These are phyloP conservation scores for Euphorbia corollata DNA, from an alignment of 441 rosid genomes.

Conservation along the genomic window DNA sequence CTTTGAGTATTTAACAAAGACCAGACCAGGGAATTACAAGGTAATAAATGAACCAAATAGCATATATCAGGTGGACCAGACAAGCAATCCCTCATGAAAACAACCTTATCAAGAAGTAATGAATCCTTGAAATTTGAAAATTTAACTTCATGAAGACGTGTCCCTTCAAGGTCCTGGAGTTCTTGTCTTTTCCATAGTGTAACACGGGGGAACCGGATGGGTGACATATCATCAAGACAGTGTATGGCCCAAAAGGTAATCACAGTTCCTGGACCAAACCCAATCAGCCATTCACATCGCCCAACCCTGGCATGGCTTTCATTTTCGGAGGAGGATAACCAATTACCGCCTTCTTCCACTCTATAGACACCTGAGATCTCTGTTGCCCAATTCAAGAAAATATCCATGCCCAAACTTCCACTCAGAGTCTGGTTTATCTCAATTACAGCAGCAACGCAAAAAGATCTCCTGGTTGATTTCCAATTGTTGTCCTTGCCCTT, in stretches of 20 bases:
- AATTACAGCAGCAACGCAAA: constrained; percentile 68
- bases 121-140: constrained; percentile 31
- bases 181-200: constrained; percentile 63
- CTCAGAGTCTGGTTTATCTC: constrained; percentile 61
- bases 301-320: constrained; percentile 41
- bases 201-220: constrained; percentile 76
- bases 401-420: constrained; percentile 51
- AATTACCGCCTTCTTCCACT: constrained; percentile 39
- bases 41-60: constrained; percentile 51
- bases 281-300: constrained; percentile 84
- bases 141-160: constrained; percentile 29
- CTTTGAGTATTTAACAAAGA: constrained; percentile 41
- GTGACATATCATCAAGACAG: constrained; percentile 78
- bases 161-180: constrained; percentile 33
- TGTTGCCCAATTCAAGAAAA: constrained; percentile 62
- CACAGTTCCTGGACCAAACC: constrained; percentile 64
- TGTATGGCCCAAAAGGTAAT: constrained; percentile 84
- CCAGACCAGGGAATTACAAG: constrained; percentile 47
- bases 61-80: constrained; percentile 61
- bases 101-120: constrained; percentile 47
- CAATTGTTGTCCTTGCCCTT: constrained; percentile 44
- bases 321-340: constrained; percentile 31
- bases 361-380: constrained; percentile 45
- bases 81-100: constrained; percentile 41
- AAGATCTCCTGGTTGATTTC: constrained; percentile 31